Evolutionary conservation across 148 eudicot species (phyloP).

Genomic region (Fagopyrum esculentum): DNA sequence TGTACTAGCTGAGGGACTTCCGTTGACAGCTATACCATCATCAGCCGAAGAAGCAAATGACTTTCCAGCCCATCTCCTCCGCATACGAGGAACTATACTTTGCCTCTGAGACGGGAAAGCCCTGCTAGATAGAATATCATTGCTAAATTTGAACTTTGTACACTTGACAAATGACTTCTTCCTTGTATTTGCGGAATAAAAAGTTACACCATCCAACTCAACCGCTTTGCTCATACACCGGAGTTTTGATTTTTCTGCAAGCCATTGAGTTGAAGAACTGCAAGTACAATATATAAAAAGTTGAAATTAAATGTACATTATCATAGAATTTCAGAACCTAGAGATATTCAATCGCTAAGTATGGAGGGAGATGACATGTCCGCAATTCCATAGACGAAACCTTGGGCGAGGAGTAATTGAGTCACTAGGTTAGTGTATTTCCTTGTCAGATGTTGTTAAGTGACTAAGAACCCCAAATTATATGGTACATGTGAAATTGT

Average conservation of each 20-base stretch:
- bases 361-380: background rate
- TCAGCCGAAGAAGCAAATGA: conserved; percentile 54
- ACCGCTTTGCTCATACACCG: conserved; percentile 29
- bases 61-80: conserved; percentile 33
- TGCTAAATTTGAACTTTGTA: conserved; percentile 33
- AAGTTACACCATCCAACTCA: conserved; percentile 32
- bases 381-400: background rate
- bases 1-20: conserved; percentile 49
- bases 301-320: background rate
- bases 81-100: conserved; percentile 24
- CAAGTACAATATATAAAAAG: conserved; percentile 25
- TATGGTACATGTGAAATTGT: background rate
- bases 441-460: background rate
- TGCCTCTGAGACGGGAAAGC: conserved; percentile 29
- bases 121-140: conserved; percentile 28
- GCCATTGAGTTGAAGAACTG: conserved; percentile 61
- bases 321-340: background rate
- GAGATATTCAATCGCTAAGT: background rate
- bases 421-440: background rate
- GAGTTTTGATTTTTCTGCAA: conserved; percentile 33
- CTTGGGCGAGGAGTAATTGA: background rate
- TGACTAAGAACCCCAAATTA: background rate
- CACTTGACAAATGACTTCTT: conserved; percentile 35
- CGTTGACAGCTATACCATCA: conserved; percentile 79
- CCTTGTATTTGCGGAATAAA: conserved; percentile 28